Base-by-base conservation (phyloP, 1,139 yeast genomes). In the Suhomyces coccinellae region DNA sequence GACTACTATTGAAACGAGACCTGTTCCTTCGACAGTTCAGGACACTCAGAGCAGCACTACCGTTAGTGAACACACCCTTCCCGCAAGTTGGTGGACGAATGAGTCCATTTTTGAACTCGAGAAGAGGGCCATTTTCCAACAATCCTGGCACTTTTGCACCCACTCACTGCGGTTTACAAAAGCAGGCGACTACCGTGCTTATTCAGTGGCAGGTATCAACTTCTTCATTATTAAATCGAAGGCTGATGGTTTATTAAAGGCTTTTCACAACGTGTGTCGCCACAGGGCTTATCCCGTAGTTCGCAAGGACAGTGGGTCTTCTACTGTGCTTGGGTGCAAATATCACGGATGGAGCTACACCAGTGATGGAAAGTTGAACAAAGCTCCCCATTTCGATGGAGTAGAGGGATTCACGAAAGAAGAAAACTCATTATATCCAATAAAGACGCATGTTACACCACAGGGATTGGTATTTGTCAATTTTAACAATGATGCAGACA, bases 341-440 rank as follows among this genome's bases (percentile, higher is more conserved):
- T 80, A 80, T 58, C 85, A 80, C 52, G 85, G 85, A n/a, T 80
- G 85, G 85, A 73, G 82, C 22, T 80, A 80, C 62, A 79, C 79
- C 53, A 67, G 81, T 11, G 81, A 80, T 48, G 85, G 85, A 8
- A 62, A 63, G 41, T 67, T 80, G 53, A 78, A 77, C 46, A 80
- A 80, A 53, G 85, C 85, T 5, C 85, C 85, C 22, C 82, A 79
- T 50, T 80, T 80, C 55, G 82, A 80, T 43, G 65, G 75, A 38
- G 81, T 80, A 32, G 77, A 78, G 56, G 85, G 84, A 6, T 80
- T 80, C 55, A 72, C 66, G 36, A 80, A 79, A 60, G 74, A 70
- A 45, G 80, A 77, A 48, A 80, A 80, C 59, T 75, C 82, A 0
- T 65, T 80, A 43, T 79, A 73, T 56, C 78, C 79, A 34, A 80